Evolutionary conservation across 352 stramenopile genomes (phyloP), one percentile per base, ranked within the genome.

Genomic region (Pythium biforme): DNA sequence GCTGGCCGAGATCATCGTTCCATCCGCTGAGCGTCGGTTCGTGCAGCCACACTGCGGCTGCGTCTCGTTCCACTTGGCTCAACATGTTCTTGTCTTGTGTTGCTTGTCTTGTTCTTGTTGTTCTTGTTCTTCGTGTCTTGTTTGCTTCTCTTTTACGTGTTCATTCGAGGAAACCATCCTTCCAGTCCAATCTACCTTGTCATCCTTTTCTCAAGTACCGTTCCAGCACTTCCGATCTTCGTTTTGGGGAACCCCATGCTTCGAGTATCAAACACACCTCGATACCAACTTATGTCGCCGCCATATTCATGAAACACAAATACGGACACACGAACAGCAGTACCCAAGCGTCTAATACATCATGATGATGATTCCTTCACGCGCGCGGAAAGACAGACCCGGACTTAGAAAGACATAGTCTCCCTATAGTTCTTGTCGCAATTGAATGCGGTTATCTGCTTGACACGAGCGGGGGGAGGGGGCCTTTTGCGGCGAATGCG

Each of bases 391-490:
- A 88, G 78, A 76, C 69, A 76, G 64, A 81, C 55, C 79, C 82
- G 84, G 55, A 89, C 80, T 92, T 92, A 92, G 82, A 92, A 92
- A 92, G 82, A 89, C 82, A 92, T 92, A 74, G 82, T 89, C 81
- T 90, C 75, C 79, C 79, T 87, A 80, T 64, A 77, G 83, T 55
- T 76, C 75, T 76, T 89, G 79, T 89, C 75, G 83, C 81, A 76
- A 80, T 75, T 60, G 82, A 68, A 75, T 88, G 81, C 79, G n/a
- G 61, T 47, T 34, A 77, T 79, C 72, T 73, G 84, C 73, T 77
- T 59, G 43, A 68, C 69, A 64, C 70, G 66, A 27, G 66, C 10
- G 49, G 55, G 77, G 79, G 75, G 66, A 75, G 76, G 81, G 77
- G 77, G 77, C 76, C 72, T 79, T 64, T 69, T 80, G 82, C 79